Base-by-base conservation (phyloP, 2,329 filamentous ascomycete genomes). In the Aureobasidium leucospermi region DNA sequence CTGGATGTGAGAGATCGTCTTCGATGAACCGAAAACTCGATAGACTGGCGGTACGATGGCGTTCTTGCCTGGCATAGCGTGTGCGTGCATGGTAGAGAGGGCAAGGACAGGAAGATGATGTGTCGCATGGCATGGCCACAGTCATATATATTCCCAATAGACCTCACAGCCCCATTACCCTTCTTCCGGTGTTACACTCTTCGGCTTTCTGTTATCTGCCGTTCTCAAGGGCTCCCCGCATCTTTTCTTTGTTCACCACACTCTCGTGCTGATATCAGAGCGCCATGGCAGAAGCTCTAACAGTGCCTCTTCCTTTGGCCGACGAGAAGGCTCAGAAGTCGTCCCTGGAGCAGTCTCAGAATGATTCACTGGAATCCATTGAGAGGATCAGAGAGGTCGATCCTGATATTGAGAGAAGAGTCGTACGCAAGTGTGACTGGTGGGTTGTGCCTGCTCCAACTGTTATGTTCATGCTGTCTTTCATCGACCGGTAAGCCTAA, bases 371-470 rank as follows among this genome's bases (percentile, higher is more conserved):
- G 6, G 58, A 46, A 8, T 59, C 58, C 8, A 43, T 52, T 10
- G 58, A 51, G 10, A 36, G 38, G 15, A 38, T 53, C 41, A 51
- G 36, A 29, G 46, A 52, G 16, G 36, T 59, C 8, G 48, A 59
- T 53, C 39, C 58, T 39, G 58, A 53, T 1, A 59, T 59, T n/a
- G 58, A 59, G 32, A 38, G 31, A 6, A 48, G 58, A 43, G 58
- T 59, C 4, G 23, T 59, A n/a, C 48, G 58, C 31, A 59, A 59
- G 46, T 59, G 58, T 53, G 58, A 59, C 41, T 52, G 38, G 38
- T 52, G 58, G 47, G 58, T 59, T 13, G 41, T 59, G 9, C 58
- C 58, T 52, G 46, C 58, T 19, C 46, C 58, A 5, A 59, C 47
- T 13, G 23, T 59, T 41, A 52, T 59, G 38, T 59, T 59, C 41